Percentiles rank a stretch among this genome's conserved stretches.
phyloP scores from a whole-genome alignment of 2,329 filamentous ascomycete genomes.

The Metarhizium sp. region DNA sequence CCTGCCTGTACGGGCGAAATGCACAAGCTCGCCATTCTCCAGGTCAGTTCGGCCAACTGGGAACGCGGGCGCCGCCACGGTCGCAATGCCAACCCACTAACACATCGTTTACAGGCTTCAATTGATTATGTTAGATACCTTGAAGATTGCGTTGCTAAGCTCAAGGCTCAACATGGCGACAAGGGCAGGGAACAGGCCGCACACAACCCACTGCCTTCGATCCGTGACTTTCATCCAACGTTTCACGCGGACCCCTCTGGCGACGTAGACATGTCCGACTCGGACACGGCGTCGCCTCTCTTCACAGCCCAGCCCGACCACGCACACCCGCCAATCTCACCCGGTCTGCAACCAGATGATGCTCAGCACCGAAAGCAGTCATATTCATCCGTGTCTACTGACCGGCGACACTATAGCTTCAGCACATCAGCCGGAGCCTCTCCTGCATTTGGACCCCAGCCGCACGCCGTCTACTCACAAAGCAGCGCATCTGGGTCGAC shows the following conservation, averaged over 20 bases:
- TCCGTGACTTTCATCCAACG: conserved; percentile 29
- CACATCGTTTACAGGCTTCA: conserved; percentile 53
- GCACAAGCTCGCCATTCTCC: conserved; percentile 93
- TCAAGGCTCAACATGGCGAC: conserved; percentile 52
- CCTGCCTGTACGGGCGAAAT: conserved; percentile 94
- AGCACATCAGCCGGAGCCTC: conserved; percentile 41
- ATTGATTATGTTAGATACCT: conserved; percentile 96
- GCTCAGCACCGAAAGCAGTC: conserved; percentile 36
- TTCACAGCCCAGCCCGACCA: conserved; percentile 24
- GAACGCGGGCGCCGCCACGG: too few species aligned
- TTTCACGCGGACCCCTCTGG: conserved; percentile 30
- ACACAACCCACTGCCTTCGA: conserved; percentile 23
- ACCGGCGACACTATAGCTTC: conserved; percentile 42
- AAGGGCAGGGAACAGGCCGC: conserved; percentile 17
- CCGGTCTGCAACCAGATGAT: conserved; percentile 39
- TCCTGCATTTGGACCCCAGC: conserved; percentile 47
- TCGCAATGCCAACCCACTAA: neutral
- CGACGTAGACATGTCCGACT: conserved; percentile 55
- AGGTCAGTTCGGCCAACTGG: conserved; percentile 45
- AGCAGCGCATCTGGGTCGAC: conserved; percentile 37
- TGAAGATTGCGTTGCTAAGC: conserved; percentile 73
- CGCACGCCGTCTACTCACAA: conserved; percentile 27
- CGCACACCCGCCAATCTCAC: conserved; percentile 40
- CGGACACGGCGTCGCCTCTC: conserved; percentile 38
- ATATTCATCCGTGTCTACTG: conserved; percentile 43